phyloP scores from a whole-genome alignment of 495 filamentous ascomycete genomes.

The Sphaerosporella brunnea region DNA sequence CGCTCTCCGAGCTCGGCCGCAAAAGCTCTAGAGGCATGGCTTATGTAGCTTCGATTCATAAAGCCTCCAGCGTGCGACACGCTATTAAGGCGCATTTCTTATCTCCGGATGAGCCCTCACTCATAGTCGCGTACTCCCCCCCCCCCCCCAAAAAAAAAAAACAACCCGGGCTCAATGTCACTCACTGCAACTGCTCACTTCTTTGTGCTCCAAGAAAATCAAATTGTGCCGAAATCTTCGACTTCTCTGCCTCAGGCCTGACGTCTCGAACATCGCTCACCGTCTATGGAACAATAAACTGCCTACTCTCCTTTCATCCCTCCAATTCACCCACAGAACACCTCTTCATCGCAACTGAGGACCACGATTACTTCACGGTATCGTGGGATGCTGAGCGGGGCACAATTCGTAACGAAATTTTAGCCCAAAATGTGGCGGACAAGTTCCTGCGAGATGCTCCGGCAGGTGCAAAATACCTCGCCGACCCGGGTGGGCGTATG shows the following conservation, averaged over 20 bases:
- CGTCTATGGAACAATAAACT: slow-evolving; percentile 67
- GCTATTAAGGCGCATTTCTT: slow-evolving; percentile 66
- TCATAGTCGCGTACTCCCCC: slow-evolving; percentile 64
- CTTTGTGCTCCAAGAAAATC: slow-evolving; percentile 47
- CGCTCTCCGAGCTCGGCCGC: too few relatives aligned
- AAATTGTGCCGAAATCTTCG: slow-evolving; percentile 81
- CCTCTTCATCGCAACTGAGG: slow-evolving; percentile 81
- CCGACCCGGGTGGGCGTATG: slow-evolving; percentile 66
- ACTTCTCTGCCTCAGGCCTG: slow-evolving; percentile 37
- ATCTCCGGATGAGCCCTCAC: slow-evolving; percentile 50
- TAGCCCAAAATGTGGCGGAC: slow-evolving; percentile 17
- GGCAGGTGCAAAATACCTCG: slow-evolving; percentile 37
- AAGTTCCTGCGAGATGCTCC: slow-evolving; percentile 16
- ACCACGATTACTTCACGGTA: slow-evolving; percentile 74
- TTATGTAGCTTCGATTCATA: slow-evolving; percentile 85
- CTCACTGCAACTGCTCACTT: slow-evolving; percentile 4
- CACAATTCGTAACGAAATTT: slow-evolving; percentile 16
- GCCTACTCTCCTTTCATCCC: slow-evolving; percentile 68
- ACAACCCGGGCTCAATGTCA: slow-evolving; percentile 6
- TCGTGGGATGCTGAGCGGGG: slow-evolving; percentile 48
- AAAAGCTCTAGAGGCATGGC: slow-evolving; percentile 70
- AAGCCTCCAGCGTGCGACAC: slow-evolving; percentile 74
- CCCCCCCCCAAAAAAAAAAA: slow-evolving; percentile 7
- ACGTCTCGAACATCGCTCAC: slow-evolving; percentile 20
- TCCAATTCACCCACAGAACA: slow-evolving; percentile 57